A percentile compares a stretch with the other conserved stretches of the same genome.
These are phyloP conservation scores for Salvia miltiorrhiza DNA, from an alignment of 257 asterid genomes.

Conservation along the genomic window DNA sequence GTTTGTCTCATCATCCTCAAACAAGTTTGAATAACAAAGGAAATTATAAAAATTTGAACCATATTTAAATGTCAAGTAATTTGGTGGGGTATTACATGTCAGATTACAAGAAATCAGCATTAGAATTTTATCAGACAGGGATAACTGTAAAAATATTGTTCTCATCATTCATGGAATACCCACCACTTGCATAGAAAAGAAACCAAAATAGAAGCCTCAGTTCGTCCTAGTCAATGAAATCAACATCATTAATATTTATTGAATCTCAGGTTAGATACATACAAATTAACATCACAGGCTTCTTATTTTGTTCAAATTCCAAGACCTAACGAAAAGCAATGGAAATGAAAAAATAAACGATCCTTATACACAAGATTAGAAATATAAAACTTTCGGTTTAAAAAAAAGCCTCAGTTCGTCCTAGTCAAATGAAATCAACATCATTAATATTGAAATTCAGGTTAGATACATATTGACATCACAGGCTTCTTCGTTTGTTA, in stretches of 20 bases:
- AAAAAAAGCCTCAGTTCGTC: constrained; percentile 19
- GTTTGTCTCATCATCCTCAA: constrained; percentile 40
- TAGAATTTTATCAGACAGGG: constrained; percentile 67
- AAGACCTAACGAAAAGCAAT: not conserved
- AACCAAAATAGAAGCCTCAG: constrained; percentile 34
- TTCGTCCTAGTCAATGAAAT: constrained; percentile 54
- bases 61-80: no score
- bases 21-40: not conserved
- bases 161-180: constrained; percentile 54
- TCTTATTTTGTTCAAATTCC: not conserved
- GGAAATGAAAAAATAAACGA: not conserved
- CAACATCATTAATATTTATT: constrained; percentile 21
- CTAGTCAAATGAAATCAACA: constrained; percentile 13
- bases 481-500: not conserved
- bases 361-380: no score
- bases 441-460: not conserved
- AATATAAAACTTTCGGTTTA: no score
- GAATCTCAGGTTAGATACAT: constrained; percentile 25
- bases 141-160: constrained; percentile 56
- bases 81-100: constrained; percentile 34
- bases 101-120: constrained; percentile 55
- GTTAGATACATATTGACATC: constrained; percentile 11
- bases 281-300: constrained; percentile 39
- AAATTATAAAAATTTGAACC: not conserved
- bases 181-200: no score